Evolutionary conservation across 805 yeast genomes (phyloP).

Genomic region (Priceomyces medius): DNA sequence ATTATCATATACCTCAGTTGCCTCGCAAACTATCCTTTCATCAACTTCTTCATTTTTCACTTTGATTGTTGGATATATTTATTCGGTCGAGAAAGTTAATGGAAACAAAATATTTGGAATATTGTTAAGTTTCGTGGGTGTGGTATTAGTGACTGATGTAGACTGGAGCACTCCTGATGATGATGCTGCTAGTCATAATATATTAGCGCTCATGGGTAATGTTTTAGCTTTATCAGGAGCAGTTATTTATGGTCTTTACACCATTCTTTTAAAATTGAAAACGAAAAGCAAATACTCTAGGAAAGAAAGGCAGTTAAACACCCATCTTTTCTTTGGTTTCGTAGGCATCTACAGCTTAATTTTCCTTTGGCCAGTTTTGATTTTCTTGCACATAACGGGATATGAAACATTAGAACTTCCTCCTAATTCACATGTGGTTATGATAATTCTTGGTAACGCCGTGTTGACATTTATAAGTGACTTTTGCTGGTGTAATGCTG

Average conservation of each 20-base stretch:
- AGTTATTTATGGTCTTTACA: conserved; percentile 84
- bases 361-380: conserved; percentile 77
- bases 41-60: conserved; percentile 95
- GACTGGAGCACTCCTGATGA: conserved; percentile 45
- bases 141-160: conserved; percentile 69
- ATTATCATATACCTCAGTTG: conserved; percentile 84
- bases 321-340: conserved; percentile 89
- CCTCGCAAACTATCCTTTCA: conserved; percentile 88
- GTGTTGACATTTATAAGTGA: conserved; percentile 82
- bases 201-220: conserved; percentile 61
- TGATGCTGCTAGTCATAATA: conserved; percentile 20
- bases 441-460: conserved; percentile 52
- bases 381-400: conserved; percentile 61
- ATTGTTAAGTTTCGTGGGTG: conserved; percentile 71
- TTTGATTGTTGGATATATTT: conserved; percentile 71
- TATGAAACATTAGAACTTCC: conserved; percentile 77
- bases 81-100: conserved; percentile 68
- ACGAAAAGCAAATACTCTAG: conserved; percentile 46
- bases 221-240: conserved; percentile 81
- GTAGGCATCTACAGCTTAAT: conserved; percentile 83
- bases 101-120: conserved; percentile 67
- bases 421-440: conserved; percentile 46
- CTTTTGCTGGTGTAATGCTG: conserved; percentile 94
- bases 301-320: conserved; percentile 74
- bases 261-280: conserved; percentile 73